Evolutionary conservation across 176 grass and related monocot species (phyloP).

Genomic region (Chloris gayana): DNA sequence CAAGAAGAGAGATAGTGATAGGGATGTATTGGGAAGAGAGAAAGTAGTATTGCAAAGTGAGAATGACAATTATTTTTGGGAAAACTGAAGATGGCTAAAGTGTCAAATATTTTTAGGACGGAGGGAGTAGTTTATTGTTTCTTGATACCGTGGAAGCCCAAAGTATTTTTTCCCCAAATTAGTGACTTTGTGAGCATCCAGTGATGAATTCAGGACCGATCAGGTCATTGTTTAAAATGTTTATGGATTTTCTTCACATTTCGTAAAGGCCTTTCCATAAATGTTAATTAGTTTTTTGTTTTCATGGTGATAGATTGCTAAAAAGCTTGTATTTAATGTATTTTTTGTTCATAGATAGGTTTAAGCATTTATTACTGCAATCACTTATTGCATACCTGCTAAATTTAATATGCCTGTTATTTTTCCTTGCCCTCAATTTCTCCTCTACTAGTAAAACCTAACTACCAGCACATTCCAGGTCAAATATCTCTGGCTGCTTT

Average conservation of each 20-base stretch:
- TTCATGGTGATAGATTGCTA: neutral
- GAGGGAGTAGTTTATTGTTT: conserved; percentile 31
- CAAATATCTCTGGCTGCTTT: conserved; percentile 99
- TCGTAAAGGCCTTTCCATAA: neutral
- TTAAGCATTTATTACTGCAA: conserved; percentile 7
- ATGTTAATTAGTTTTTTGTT: neutral
- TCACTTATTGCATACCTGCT: conserved; percentile 21
- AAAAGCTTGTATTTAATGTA: neutral
- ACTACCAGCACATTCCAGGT: conserved; percentile 59
- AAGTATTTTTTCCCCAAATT: neutral
- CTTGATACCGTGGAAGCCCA: neutral
- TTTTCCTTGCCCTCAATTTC: conserved; percentile 4
- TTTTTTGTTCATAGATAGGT: conserved; percentile 2
- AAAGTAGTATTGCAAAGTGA: no score
- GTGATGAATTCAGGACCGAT: conserved; percentile 4
- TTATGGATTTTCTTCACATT: neutral
- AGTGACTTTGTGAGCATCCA: conserved; percentile 6
- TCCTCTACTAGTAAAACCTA: conserved; percentile 33
- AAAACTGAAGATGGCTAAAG: no score
- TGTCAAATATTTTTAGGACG: no score
- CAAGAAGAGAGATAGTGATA: no score
- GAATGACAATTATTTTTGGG: no score
- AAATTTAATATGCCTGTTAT: neutral
- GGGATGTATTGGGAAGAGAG: no score
- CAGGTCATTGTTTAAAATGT: neutral